Percentiles rank a stretch among this genome's conserved stretches.
Evolutionary conservation across 139 green algal genomes (phyloP).

Genomic region (Picochlorum sp.): DNA sequence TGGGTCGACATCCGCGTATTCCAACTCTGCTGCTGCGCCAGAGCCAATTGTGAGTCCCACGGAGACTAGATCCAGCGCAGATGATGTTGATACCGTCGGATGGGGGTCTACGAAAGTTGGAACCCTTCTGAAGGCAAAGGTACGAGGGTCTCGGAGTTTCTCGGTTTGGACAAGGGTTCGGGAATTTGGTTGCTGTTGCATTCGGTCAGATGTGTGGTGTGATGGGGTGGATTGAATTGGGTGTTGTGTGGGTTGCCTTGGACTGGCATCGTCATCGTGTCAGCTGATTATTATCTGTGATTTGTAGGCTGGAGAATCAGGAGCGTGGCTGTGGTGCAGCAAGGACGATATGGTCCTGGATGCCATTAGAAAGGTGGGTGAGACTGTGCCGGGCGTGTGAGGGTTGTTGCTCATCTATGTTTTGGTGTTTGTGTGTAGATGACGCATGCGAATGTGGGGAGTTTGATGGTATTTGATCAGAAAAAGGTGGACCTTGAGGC

Average conservation of each 20-base stretch:
- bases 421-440: constrained; percentile 28
- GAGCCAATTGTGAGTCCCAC: not conserved
- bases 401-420: not conserved
- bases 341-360: constrained; percentile 47
- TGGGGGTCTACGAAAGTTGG: constrained; percentile 17
- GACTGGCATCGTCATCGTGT: not conserved
- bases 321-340: constrained; percentile 46
- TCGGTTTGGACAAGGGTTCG: not conserved
- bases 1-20: constrained; percentile 2
- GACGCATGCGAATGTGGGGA: constrained; percentile 50
- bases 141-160: constrained; percentile 14
- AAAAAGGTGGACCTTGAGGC: constrained; percentile 25
- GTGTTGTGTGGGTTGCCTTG: not conserved
- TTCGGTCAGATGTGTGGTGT: not conserved
- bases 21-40: not conserved
- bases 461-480: constrained; percentile 46
- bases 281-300: not conserved
- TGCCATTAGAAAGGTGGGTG: constrained; percentile 38
- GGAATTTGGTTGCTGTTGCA: not conserved
- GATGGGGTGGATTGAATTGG: not conserved
- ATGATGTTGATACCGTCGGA: constrained; percentile 22
- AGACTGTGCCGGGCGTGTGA: not conserved
- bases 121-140: not conserved
- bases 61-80: not conserved
- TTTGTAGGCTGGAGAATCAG: constrained; percentile 27